Evolutionary conservation across 129 eudicot species (phyloP).

Genomic region (Scalesia atractyloides): DNA sequence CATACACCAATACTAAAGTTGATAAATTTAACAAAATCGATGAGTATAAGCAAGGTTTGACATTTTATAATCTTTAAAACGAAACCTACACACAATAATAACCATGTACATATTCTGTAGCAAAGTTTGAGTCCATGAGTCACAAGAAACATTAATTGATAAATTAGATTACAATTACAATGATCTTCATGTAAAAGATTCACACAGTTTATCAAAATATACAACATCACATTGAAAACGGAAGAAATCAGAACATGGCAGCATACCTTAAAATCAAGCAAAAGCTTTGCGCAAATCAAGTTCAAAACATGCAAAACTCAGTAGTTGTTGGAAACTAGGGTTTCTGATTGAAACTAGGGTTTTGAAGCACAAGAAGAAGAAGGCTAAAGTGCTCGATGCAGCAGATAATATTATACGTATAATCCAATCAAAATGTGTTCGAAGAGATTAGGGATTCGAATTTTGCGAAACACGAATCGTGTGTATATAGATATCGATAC

Average conservation of each 20-base stretch:
- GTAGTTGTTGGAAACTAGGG: slow-evolving; percentile 50
- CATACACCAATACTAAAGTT: neutral
- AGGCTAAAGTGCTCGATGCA: slow-evolving; percentile 20
- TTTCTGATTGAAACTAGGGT: slow-evolving; percentile 49
- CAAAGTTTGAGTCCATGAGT: too few species aligned
- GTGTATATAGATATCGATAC: slow-evolving; percentile 34
- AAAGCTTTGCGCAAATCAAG: slow-evolving; percentile 24
- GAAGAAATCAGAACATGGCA: neutral
- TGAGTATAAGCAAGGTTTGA: too few species aligned
- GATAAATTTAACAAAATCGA: neutral
- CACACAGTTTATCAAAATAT: neutral
- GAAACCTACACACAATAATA: neutral
- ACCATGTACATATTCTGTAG: neutral
- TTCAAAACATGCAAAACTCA: slow-evolving; percentile 40
- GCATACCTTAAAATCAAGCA: slow-evolving; percentile 48
- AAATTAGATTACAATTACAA: slow-evolving; percentile 30
- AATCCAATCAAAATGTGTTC: slow-evolving; percentile 22
- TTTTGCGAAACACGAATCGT: slow-evolving; percentile 37
- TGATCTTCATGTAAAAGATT: slow-evolving; percentile 28
- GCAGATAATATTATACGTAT: slow-evolving; percentile 11
- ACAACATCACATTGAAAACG: too few species aligned
- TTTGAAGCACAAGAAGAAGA: slow-evolving; percentile 29
- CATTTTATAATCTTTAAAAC: neutral
- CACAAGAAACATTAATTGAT: slow-evolving; percentile 23
- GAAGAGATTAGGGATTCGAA: slow-evolving; percentile 46